Evolutionary conservation across 2,329 filamentous ascomycete species (phyloP).

Genomic region (Cadophora malorum): DNA sequence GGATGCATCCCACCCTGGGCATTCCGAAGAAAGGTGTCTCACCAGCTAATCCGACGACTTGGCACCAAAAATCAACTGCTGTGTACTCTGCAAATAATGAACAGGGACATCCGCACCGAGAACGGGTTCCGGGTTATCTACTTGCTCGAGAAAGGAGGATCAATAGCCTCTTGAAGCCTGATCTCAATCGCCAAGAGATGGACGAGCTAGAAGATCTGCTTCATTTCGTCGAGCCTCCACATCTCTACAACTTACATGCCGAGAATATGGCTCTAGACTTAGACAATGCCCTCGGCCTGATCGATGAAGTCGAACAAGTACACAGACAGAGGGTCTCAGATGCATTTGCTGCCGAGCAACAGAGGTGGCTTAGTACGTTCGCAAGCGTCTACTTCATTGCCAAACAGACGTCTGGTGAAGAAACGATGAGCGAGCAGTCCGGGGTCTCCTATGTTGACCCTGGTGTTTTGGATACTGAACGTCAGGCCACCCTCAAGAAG

Average conservation of each 20-base stretch:
- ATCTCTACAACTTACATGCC: slow-evolving; percentile 4
- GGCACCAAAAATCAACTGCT: slow-evolving; percentile 23
- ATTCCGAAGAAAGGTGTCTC: slow-evolving; percentile 31
- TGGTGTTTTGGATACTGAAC: slow-evolving; percentile 16
- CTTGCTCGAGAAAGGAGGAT: slow-evolving; percentile 25
- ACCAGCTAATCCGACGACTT: slow-evolving; percentile 23
- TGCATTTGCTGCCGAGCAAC: background rate
- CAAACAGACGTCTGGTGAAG: background rate
- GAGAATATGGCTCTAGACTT: slow-evolving; percentile 11
- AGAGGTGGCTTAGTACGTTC: slow-evolving; percentile 8
- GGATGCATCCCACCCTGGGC: slow-evolving; percentile 39
- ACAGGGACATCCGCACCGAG: slow-evolving; percentile 23
- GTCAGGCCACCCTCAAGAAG: background rate
- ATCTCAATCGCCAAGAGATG: background rate
- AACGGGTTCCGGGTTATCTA: slow-evolving; percentile 26
- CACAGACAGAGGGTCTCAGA: background rate
- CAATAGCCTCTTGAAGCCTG: slow-evolving; percentile 22
- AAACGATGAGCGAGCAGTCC: slow-evolving; percentile 13
- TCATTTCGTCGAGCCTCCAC: slow-evolving; percentile 14
- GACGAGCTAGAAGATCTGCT: slow-evolving; percentile 20
- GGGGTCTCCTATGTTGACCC: slow-evolving; percentile 30
- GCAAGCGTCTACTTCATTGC: slow-evolving; percentile 26
- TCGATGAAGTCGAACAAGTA: background rate
- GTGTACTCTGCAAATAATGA: background rate
- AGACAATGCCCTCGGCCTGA: background rate